Evolutionary conservation across 768 basidiomycete species (phyloP).

Genomic region (Russula dissimulans): DNA sequence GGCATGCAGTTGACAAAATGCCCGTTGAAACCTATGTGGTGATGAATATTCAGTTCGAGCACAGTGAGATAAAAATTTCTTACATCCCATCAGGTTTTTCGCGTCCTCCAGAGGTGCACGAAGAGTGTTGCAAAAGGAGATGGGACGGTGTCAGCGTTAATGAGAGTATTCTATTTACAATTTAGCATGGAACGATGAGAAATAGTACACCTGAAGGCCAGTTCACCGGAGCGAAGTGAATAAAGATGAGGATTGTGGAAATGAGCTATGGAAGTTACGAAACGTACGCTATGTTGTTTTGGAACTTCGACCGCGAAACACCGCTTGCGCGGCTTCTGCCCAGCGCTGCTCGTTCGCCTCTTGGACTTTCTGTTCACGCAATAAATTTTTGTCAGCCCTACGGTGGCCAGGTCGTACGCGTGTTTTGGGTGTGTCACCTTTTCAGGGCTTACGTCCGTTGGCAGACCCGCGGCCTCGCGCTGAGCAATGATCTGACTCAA

Average conservation of each 20-base stretch:
- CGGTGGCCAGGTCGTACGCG: not conserved
- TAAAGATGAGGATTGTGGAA: not conserved
- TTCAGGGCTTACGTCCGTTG: slow-evolving; percentile 8
- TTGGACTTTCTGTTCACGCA: slow-evolving; percentile 8
- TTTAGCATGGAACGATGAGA: not conserved
- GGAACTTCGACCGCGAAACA: slow-evolving; percentile 3
- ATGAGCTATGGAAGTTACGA: not conserved
- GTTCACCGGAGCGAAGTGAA: not conserved
- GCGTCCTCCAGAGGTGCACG: too few relatives aligned
- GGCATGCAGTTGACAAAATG: too few relatives aligned
- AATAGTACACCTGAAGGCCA: not conserved
- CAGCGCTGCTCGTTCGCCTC: slow-evolving; percentile 15
- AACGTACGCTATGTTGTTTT: not conserved
- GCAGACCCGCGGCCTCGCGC: slow-evolving; percentile 13
- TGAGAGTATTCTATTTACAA: not conserved
- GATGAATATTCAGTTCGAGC: too few relatives aligned
- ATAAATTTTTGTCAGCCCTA: not conserved
- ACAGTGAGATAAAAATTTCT: too few relatives aligned
- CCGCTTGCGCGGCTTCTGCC: slow-evolving; percentile 15
- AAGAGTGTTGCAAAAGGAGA: too few relatives aligned
- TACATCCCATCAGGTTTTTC: too few relatives aligned
- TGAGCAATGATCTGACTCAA: slow-evolving; percentile 6
- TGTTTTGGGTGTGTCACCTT: not conserved
- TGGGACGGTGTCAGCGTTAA: too few relatives aligned
- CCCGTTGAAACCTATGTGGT: too few relatives aligned